Evolutionary conservation across 345 rosid genomes (phyloP).

Genomic region (Xanthoceras sorbifolium): DNA sequence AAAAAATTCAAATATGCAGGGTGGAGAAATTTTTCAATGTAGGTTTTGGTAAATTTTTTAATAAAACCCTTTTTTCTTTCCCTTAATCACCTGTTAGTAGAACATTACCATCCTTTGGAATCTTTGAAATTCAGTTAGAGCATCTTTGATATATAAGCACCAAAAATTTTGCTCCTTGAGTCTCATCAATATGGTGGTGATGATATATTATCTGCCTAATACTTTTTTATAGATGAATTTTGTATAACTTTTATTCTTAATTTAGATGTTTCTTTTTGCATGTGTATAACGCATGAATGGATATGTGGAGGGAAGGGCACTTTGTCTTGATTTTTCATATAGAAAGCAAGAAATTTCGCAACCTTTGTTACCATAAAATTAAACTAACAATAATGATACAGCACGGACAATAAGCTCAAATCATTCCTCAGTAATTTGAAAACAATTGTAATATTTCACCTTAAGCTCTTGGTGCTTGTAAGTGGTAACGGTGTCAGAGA

Average conservation of each 20-base stretch:
- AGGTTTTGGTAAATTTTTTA: neutral
- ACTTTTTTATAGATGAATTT: neutral
- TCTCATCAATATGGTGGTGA: neutral
- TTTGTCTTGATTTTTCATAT: neutral
- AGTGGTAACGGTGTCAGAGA: constrained; percentile 2
- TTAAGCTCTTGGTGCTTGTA: neutral
- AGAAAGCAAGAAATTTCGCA: neutral
- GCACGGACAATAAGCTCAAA: constrained; percentile 8
- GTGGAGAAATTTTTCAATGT: neutral
- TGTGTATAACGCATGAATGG: neutral
- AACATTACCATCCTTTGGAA: neutral
- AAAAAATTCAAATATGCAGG: neutral
- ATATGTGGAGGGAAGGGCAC: neutral
- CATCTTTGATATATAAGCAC: neutral
- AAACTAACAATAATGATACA: constrained; percentile 8
- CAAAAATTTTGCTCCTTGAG: constrained; percentile 1
- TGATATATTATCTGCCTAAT: neutral
- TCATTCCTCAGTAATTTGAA: constrained; percentile 3
- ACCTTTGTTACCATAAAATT: neutral
- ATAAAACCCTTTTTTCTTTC: constrained; percentile 2
- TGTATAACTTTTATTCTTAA: neutral
- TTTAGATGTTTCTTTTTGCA: neutral
- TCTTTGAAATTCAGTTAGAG: neutral
- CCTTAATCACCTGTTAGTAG: neutral
- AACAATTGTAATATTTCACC: neutral